phyloP scores from a whole-genome alignment of 768 basidiomycete genomes.

The Podaxis mareebaensis region DNA sequence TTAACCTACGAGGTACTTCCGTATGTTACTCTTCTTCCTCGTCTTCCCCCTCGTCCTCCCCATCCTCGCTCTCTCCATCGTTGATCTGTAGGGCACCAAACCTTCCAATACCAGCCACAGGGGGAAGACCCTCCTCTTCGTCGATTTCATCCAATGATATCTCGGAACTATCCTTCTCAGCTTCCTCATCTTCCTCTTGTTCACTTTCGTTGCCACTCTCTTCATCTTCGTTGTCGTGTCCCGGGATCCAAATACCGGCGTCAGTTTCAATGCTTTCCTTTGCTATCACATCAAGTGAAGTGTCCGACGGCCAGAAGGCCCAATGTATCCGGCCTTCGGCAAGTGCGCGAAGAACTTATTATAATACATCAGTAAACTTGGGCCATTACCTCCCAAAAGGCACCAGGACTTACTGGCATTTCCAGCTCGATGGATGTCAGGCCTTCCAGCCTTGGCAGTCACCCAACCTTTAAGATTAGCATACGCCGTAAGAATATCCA shows the following conservation, averaged over 20 bases:
- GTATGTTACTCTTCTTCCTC: slow-evolving; percentile 15
- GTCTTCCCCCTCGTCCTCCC: slow-evolving; percentile 24
- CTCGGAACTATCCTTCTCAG: slow-evolving; percentile 22
- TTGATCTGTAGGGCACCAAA: slow-evolving; percentile 43
- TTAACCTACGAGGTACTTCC: background rate
- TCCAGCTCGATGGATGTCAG: slow-evolving; percentile 87
- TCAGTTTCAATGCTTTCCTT: slow-evolving; percentile 29
- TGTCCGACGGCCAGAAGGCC: slow-evolving; percentile 82
- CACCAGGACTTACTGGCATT: slow-evolving; percentile 69
- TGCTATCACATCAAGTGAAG: slow-evolving; percentile 25
- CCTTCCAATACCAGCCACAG: slow-evolving; percentile 29
- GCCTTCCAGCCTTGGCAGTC: slow-evolving; percentile 88
- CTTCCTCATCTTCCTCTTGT: slow-evolving; percentile 26
- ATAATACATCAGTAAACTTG: background rate
- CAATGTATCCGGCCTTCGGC: slow-evolving; percentile 82
- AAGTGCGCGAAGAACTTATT: slow-evolving; percentile 73
- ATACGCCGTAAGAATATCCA: slow-evolving; percentile 79
- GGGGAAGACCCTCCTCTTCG: too few relatives aligned
- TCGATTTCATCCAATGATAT: too few relatives aligned
- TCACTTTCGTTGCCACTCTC: slow-evolving; percentile 26
- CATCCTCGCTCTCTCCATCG: slow-evolving; percentile 23
- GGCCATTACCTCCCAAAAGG: background rate
- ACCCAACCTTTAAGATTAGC: slow-evolving; percentile 80
- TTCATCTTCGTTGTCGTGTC: slow-evolving; percentile 26
- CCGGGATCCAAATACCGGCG: slow-evolving; percentile 61